Percentiles rank a stretch among this genome's conserved stretches.
These are phyloP conservation scores for Penicillium sp. DNA, from an alignment of 2,329 filamentous ascomycete species.

Conservation along the genomic window DNA sequence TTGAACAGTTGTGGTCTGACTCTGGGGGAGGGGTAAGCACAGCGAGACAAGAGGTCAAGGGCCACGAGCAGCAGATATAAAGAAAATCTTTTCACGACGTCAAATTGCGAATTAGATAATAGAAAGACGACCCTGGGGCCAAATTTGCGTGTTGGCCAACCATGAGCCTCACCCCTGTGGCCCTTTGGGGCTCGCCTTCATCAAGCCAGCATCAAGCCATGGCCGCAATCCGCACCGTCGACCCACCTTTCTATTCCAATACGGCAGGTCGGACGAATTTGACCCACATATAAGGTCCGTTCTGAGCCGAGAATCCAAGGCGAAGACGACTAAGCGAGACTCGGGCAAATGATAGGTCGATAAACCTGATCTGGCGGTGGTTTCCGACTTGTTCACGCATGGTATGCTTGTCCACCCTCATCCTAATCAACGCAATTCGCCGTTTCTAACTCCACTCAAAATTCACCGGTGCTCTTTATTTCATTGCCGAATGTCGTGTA, in stretches of 20 bases:
- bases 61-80: neutral
- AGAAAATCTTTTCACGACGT: constrained; percentile 3
- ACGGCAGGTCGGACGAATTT: neutral
- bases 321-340: neutral
- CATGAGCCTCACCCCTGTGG: constrained; percentile 4
- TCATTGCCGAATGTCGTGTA: neutral
- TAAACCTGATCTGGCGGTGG: neutral
- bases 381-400: neutral
- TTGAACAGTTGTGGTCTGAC: neutral
- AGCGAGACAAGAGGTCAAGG: neutral
- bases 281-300: constrained; percentile 1
- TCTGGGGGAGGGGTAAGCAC: constrained; percentile 1
- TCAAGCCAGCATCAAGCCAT: constrained; percentile 3
- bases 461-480: neutral
- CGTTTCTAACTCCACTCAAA: neutral
- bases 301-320: neutral
- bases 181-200: neutral
- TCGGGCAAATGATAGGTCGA: neutral
- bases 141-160: constrained; percentile 6
- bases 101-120: constrained; percentile 4
- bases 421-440: too few species aligned
- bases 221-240: neutral
- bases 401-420: neutral
- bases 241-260: neutral
- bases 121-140: neutral